Conservation (phyloP, 805 yeast genomes). For the Starmerella lactis-condensi region DNA sequence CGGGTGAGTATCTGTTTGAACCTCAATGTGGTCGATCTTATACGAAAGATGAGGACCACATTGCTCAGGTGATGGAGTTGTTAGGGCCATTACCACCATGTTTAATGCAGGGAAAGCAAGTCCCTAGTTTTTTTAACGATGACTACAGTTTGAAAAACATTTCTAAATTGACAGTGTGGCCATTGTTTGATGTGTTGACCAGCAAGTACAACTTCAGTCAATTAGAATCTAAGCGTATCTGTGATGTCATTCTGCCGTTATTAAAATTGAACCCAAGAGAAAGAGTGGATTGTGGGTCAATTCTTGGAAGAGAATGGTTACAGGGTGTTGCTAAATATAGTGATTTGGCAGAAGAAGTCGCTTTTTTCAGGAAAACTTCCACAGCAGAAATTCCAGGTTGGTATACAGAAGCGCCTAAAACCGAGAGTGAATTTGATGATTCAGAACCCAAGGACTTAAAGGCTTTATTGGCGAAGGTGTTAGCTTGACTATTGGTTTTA, state of each 20-base stretch:
- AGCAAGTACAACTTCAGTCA: conserved; percentile 69
- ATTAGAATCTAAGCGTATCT: conserved; percentile 49
- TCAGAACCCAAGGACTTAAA: too few relatives aligned
- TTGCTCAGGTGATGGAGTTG: conserved; percentile 83
- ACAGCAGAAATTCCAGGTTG: too few relatives aligned
- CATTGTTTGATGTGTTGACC: conserved; percentile 53
- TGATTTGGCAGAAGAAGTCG: too few relatives aligned
- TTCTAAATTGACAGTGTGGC: conserved; percentile 75
- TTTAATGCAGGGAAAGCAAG: conserved; percentile 41
- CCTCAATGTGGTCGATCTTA: conserved; percentile 46
- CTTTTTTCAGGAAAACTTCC: too few relatives aligned
- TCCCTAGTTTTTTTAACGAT: conserved; percentile 43
- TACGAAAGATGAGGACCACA: conserved; percentile 82
- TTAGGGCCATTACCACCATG: conserved; percentile 50
- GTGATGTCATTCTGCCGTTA: conserved; percentile 74
- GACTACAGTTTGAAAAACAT: conserved; percentile 62
- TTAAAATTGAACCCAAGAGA: conserved; percentile 53
- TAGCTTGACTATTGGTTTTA: too few relatives aligned
- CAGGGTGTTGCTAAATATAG: conserved; percentile 52
- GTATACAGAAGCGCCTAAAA: too few relatives aligned
- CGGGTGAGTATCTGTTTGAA: conserved; percentile 89
- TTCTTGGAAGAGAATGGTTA: conserved; percentile 42
- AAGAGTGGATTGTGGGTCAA: conserved; percentile 93
- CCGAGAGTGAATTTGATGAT: too few relatives aligned
- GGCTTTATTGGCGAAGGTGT: too few relatives aligned